Conservation (phyloP, 1,139 yeast species). For the Yamadazyma friedrichii region DNA sequence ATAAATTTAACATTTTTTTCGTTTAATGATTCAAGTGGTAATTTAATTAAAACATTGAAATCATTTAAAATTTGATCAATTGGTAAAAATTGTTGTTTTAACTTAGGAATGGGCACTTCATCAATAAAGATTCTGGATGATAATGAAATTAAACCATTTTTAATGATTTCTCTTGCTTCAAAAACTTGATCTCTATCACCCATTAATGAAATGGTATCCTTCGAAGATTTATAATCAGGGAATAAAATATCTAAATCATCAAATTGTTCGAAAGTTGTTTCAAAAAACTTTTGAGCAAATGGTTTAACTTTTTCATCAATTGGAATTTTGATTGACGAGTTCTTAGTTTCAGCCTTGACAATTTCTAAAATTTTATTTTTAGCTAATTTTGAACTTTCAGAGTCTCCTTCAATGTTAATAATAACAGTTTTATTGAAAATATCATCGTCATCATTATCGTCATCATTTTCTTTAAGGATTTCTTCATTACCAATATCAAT, state of each 20-base stretch:
- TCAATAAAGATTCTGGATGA: conserved; percentile 34
- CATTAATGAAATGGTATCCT: conserved; percentile 39
- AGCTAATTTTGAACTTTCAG: conserved; percentile 78
- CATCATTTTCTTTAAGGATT: conserved; percentile 21
- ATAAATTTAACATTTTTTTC: conserved; percentile 57
- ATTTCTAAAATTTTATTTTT: conserved; percentile 67
- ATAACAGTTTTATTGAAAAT: conserved; percentile 54
- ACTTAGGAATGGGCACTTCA: conserved; percentile 43
- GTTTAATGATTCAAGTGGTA: conserved; percentile 43
- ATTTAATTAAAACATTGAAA: conserved; percentile 60
- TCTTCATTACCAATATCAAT: conserved; percentile 67
- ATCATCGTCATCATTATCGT: conserved; percentile 47
- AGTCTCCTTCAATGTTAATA: conserved; percentile 79
- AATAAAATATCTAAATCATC: conserved; percentile 30
- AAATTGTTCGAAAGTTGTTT: conserved; percentile 21
- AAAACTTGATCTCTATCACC: conserved; percentile 68
- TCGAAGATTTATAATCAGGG: conserved; percentile 29
- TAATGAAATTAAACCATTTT: conserved; percentile 45
- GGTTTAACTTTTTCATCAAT: conserved; percentile 51
- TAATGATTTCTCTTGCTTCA: conserved; percentile 47
- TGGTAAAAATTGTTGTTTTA: conserved; percentile 48
- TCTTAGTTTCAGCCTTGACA: conserved; percentile 73
- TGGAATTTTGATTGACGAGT: conserved; percentile 46
- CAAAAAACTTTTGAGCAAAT: conserved; percentile 41
- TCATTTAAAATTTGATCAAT: conserved; percentile 45